A percentile compares a stretch with the other conserved stretches of the same genome.
phyloP scores from a whole-genome alignment of 352 stramenopile genomes.

The Phytopythium mirpurense region DNA sequence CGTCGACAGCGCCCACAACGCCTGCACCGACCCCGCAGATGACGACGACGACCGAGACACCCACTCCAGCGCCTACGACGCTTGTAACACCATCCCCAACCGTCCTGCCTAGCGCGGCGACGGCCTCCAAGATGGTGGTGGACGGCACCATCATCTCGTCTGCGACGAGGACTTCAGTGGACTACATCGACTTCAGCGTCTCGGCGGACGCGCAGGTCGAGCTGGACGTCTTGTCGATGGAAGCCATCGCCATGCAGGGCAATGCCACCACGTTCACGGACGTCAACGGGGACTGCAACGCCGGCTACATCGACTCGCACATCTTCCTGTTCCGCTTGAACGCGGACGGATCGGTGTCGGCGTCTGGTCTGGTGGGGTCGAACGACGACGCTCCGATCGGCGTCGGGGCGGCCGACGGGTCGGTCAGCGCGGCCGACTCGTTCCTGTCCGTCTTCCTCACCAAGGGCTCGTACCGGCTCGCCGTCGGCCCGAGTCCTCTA shows the following conservation, averaged over 20 bases:
- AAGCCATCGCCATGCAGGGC: slow-evolving; percentile 22
- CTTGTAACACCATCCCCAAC: not conserved
- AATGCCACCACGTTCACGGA: slow-evolving; percentile 29
- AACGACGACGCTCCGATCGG: slow-evolving; percentile 48
- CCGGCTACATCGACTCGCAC: slow-evolving; percentile 54
- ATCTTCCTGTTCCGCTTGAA: slow-evolving; percentile 48
- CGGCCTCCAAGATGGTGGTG: slow-evolving; percentile 20
- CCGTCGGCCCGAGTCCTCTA: slow-evolving; percentile 47
- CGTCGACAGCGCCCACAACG: not conserved
- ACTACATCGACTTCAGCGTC: slow-evolving; percentile 62
- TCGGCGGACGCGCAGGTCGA: slow-evolving; percentile 32
- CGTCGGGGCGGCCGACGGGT: slow-evolving; percentile 44
- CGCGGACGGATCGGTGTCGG: slow-evolving; percentile 12
- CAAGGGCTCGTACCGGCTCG: slow-evolving; percentile 49
- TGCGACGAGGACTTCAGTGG: slow-evolving; percentile 40
- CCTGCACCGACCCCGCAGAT: not conserved
- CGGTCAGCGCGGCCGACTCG: slow-evolving; percentile 43
- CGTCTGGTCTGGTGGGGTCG: slow-evolving; percentile 17
- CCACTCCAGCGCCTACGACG: slow-evolving; percentile 5
- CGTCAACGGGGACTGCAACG: slow-evolving; percentile 69
- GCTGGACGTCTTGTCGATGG: slow-evolving; percentile 64
- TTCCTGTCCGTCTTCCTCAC: slow-evolving; percentile 37
- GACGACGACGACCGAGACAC: slow-evolving; percentile 2
- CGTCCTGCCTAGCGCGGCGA: not conserved
- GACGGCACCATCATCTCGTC: slow-evolving; percentile 68